A percentile compares a stretch with the other conserved stretches of the same genome.
These are phyloP conservation scores for Vitis hybrid DNA, from an alignment of 177 flowering plant genomes.

Conservation along the genomic window DNA sequence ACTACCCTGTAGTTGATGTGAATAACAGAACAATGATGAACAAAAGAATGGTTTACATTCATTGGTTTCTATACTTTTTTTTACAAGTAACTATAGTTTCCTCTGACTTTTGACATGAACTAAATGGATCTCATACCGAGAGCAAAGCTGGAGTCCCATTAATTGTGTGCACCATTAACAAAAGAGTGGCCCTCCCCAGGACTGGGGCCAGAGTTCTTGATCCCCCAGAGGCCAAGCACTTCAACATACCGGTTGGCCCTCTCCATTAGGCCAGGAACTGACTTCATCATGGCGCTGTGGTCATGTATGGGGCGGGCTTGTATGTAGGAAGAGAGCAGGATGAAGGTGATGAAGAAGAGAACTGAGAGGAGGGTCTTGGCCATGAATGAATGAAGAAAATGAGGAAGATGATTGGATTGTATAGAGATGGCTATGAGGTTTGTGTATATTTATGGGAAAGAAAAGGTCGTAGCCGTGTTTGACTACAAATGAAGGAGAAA, in stretches of 20 bases:
- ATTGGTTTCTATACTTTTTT: too few relatives aligned
- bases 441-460: background rate
- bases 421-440: background rate
- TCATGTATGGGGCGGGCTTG: background rate
- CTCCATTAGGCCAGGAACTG: background rate
- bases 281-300: background rate
- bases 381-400: background rate
- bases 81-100: too few relatives aligned
- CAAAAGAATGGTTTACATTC: too few relatives aligned
- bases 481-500: too few relatives aligned
- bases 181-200: constrained; percentile 21
- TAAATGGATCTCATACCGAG: background rate
- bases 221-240: constrained; percentile 2
- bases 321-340: background rate
- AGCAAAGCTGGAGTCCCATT: background rate
- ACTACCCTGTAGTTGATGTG: too few relatives aligned
- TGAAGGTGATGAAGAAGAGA: constrained; percentile 3
- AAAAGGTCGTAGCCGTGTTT: background rate
- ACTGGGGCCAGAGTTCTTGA: constrained; percentile 29
- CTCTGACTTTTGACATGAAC: too few relatives aligned
- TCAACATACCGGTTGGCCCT: background rate
- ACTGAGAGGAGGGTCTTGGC: constrained; percentile 1
- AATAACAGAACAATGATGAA: too few relatives aligned
- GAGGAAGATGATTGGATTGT: background rate
- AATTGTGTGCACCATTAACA: background rate